Base-by-base conservation (phyloP, 805 yeast species). In the Clavispora santaluciae region DNA sequence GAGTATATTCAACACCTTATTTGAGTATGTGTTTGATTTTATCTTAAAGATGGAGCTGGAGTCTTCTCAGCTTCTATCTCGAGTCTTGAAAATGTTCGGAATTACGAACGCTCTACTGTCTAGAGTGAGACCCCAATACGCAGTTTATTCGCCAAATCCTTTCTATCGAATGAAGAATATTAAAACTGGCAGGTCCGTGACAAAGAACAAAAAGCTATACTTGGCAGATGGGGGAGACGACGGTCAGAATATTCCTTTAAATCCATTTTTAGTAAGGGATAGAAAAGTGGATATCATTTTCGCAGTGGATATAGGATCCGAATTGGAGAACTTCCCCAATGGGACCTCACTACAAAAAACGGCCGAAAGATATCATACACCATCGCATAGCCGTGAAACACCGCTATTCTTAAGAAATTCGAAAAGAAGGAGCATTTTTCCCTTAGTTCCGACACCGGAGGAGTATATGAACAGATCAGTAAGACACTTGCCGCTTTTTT, bases 81-180 rank as follows among this genome's bases (percentile, higher is more conserved):
- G 39, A 44, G 24, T 48, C 16, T 22, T 48, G 13, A 26, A 37
- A 10, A 38, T 49, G 13, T 49, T 49, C 31, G 53, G 53, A 2
- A 35, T 49, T 10, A 33, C 41, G 20, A 28, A 28, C 10, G 31
- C 39, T 33, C 17, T 41, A 35, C 25, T 38, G 38, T 22, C 41
- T 13, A 7, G 40, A 41, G 11, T 40, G 58, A 60, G 40, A 53
- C 68, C 81, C 2, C 85, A 80, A 50, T 79, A 74, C 56, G 86
- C 86, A 0, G 51, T 79, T 2, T 71, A 66, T 43, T 70, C 79
- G 1, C 86, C 86, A 1, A 81, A 80, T 44, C 86, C 88, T 2
- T 81, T 81, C 52, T 71, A 63, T 45, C 63, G 61, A 2, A 55
- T 46, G 30, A 28, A 35, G 10, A 35, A 21, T 29, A 15, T 17